These are phyloP conservation scores for Linanthus parryae DNA, from an alignment of 148 eudicot genomes.

Conservation along the genomic window DNA sequence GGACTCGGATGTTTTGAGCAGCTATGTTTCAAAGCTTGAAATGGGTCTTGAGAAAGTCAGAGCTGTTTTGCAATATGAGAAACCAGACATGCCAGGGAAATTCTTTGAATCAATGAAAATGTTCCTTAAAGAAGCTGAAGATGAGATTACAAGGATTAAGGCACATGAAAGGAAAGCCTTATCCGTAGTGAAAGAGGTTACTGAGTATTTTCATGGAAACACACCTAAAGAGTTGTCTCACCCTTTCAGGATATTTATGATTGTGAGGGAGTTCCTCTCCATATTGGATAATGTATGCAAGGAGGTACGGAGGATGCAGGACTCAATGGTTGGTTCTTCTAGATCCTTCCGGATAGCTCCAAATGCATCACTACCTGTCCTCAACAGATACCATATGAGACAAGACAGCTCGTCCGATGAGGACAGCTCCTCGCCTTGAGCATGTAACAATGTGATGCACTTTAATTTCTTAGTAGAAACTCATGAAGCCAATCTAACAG, in stretches of 20 bases:
- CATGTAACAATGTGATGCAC: too few species aligned
- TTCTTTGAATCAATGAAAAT: conserved; percentile 53
- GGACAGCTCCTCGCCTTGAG: conserved; percentile 57
- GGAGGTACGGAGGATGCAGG: conserved; percentile 66
- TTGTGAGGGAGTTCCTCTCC: conserved; percentile 54
- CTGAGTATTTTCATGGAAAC: conserved; percentile 59
- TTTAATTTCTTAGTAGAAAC: too few species aligned
- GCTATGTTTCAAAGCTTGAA: conserved; percentile 85
- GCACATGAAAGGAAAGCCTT: conserved; percentile 41
- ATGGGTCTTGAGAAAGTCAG: conserved; percentile 75
- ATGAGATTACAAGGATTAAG: conserved; percentile 33
- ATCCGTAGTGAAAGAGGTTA: conserved; percentile 44
- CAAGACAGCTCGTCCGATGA: conserved; percentile 45
- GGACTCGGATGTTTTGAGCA: conserved; percentile 82
- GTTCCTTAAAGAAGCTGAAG: conserved; percentile 39
- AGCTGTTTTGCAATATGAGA: conserved; percentile 45
- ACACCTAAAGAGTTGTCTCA: conserved; percentile 51
- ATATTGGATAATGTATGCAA: conserved; percentile 54
- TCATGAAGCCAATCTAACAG: too few species aligned
- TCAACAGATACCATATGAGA: conserved; percentile 40
- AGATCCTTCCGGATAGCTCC: conserved; percentile 74
- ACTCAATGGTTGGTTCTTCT: conserved; percentile 59
- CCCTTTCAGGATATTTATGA: conserved; percentile 57
- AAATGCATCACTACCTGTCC: conserved; percentile 54
- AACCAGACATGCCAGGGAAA: conserved; percentile 48